These are phyloP conservation scores for Tetrastigma voinierianum DNA, from an alignment of 164 flowering plant genomes.

Conservation along the genomic window DNA sequence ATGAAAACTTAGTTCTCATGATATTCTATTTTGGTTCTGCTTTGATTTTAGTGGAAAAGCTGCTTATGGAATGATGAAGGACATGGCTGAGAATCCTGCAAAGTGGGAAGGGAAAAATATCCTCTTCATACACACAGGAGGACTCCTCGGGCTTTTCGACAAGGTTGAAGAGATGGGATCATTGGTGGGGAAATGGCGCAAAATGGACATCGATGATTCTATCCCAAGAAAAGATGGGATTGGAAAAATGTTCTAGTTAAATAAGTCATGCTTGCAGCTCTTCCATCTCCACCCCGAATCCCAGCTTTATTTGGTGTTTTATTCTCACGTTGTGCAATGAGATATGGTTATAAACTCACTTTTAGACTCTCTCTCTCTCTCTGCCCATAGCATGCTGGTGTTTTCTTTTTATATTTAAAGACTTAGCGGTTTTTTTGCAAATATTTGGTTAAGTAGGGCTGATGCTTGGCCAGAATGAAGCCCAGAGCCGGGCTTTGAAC, in stretches of 20 bases:
- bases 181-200: conserved; percentile 59
- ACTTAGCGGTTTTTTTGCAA: too few species aligned
- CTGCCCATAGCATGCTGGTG: too few species aligned
- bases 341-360: too few species aligned
- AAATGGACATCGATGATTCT: conserved; percentile 65
- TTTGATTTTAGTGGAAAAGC: conserved; percentile 77
- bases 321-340: too few species aligned
- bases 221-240: conserved; percentile 67
- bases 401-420: too few species aligned
- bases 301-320: neutral
- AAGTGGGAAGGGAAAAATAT: conserved; percentile 89
- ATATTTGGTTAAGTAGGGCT: too few species aligned
- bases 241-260: conserved; percentile 75
- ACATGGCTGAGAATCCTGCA: conserved; percentile 69
- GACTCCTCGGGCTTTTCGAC: conserved; percentile 86
- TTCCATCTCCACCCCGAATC: neutral
- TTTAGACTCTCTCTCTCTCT: too few species aligned
- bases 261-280: too few species aligned
- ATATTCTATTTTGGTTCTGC: neutral
- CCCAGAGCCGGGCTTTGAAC: too few species aligned
- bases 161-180: conserved; percentile 68
- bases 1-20: too few species aligned
- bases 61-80: conserved; percentile 73
- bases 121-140: conserved; percentile 93
- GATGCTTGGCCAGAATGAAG: too few species aligned